Conservation (phyloP, 495 filamentous ascomycete species). For the Penicillium psychrofluorescens region DNA sequence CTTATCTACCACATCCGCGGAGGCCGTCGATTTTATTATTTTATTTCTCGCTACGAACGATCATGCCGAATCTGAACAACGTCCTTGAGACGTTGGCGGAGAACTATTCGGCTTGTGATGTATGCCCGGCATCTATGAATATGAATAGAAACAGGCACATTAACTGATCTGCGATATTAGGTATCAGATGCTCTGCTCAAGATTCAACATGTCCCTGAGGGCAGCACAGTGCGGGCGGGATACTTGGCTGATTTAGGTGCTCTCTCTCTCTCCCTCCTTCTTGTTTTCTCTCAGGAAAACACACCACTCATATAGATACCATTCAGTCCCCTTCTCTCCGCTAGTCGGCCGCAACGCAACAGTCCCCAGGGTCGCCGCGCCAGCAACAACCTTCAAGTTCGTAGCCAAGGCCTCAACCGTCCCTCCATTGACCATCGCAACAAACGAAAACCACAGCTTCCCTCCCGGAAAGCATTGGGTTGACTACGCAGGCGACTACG, state of each 20-base stretch:
- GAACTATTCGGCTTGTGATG: slow-evolving; percentile 45
- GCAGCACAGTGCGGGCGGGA: slow-evolving; percentile 39
- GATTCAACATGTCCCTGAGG: slow-evolving; percentile 41
- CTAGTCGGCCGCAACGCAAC: slow-evolving; percentile 21
- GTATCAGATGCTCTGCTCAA: slow-evolving; percentile 59
- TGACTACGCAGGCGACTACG: slow-evolving; percentile 36
- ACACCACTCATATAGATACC: neutral
- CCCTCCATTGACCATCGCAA: slow-evolving; percentile 16
- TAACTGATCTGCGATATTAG: slow-evolving; percentile 12
- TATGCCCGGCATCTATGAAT: slow-evolving; percentile 9
- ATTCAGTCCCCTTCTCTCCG: slow-evolving; percentile 27
- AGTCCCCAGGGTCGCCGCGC: slow-evolving; percentile 42
- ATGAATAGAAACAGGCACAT: too few relatives aligned
- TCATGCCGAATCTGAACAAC: slow-evolving; percentile 25
- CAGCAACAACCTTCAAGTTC: slow-evolving; percentile 59
- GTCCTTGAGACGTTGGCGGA: slow-evolving; percentile 24
- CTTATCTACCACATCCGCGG: too few relatives aligned
- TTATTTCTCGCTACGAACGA: neutral
- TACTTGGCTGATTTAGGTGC: slow-evolving; percentile 55
- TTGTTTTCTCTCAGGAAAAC: neutral
- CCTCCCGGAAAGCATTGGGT: slow-evolving; percentile 49
- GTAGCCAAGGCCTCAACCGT: slow-evolving; percentile 32
- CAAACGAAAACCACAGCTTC: slow-evolving; percentile 23
- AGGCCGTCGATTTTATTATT: too few relatives aligned
- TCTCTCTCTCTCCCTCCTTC: neutral